phyloP scores from a whole-genome alignment of 345 rosid genomes.

The Pseudoturritis turrita region DNA sequence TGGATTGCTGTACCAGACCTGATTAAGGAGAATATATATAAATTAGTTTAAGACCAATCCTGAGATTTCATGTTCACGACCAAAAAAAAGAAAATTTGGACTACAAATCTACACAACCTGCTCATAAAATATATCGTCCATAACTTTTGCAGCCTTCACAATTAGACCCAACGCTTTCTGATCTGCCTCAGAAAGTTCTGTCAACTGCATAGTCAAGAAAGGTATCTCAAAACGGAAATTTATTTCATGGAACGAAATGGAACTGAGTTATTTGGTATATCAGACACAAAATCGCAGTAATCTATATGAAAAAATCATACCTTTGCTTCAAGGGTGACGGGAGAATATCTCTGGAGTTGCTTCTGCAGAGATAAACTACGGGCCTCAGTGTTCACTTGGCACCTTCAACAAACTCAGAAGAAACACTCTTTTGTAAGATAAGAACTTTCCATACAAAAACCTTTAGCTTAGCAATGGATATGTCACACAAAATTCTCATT shows the following conservation, averaged over 20 bases:
- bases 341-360: slow-evolving; percentile 67
- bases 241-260: neutral
- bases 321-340: slow-evolving; percentile 70
- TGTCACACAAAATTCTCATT: neutral
- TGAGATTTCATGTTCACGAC: neutral
- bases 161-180: slow-evolving; percentile 57
- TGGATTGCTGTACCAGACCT: slow-evolving; percentile 91
- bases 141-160: slow-evolving; percentile 71
- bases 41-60: slow-evolving; percentile 10
- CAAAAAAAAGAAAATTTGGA: neutral
- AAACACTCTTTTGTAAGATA: slow-evolving; percentile 4
- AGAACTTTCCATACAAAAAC: slow-evolving; percentile 1
- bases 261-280: neutral
- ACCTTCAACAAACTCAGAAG: slow-evolving; percentile 48
- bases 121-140: slow-evolving; percentile 73
- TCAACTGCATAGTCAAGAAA: slow-evolving; percentile 48
- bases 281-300: slow-evolving; percentile 1
- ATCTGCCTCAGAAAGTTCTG: slow-evolving; percentile 63
- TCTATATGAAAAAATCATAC: slow-evolving; percentile 29
- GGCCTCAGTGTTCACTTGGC: slow-evolving; percentile 45
- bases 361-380: slow-evolving; percentile 63
- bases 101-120: slow-evolving; percentile 47
- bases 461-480: neutral
- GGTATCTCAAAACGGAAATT: neutral
- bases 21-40: neutral